Evolutionary conservation across 2,329 filamentous ascomycete species (phyloP).

Genomic region (Cryoendolithus antarcticus): DNA sequence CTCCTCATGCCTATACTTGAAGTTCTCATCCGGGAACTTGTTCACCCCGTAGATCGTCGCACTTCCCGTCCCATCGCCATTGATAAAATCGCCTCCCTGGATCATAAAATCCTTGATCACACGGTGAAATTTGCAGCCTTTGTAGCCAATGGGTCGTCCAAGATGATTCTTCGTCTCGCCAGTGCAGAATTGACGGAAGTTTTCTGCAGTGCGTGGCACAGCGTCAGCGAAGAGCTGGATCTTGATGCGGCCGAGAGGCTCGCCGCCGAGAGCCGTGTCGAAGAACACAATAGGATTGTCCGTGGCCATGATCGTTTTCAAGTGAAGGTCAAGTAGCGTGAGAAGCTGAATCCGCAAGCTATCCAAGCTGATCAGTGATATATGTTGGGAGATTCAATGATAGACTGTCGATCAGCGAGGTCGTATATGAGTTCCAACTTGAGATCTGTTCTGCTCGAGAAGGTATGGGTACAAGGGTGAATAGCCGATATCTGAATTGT

Average conservation of each 20-base stretch:
- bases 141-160: slow-evolving; percentile 81
- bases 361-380: too few species aligned
- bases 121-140: slow-evolving; percentile 85
- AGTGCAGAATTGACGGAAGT: slow-evolving; percentile 94
- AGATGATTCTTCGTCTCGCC: slow-evolving; percentile 73
- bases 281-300: slow-evolving; percentile 53
- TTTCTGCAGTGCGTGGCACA: slow-evolving; percentile 72
- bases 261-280: slow-evolving; percentile 69
- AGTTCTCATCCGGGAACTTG: slow-evolving; percentile 78
- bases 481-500: too few species aligned
- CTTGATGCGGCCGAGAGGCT: slow-evolving; percentile 73
- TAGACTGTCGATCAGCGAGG: too few species aligned
- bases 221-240: slow-evolving; percentile 82
- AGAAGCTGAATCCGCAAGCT: too few species aligned
- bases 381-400: too few species aligned
- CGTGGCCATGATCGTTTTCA: background rate
- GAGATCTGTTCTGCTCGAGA: too few species aligned
- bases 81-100: slow-evolving; percentile 90
- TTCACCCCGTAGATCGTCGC: slow-evolving; percentile 75
- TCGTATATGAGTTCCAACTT: too few species aligned
- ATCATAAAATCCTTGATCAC: slow-evolving; percentile 97
- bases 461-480: too few species aligned
- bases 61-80: slow-evolving; percentile 82
- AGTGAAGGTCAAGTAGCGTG: too few species aligned
- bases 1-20: slow-evolving; percentile 55